phyloP scores from a whole-genome alignment of 192 early-diverging fungal species.

The Umbelopsis isabellina region DNA sequence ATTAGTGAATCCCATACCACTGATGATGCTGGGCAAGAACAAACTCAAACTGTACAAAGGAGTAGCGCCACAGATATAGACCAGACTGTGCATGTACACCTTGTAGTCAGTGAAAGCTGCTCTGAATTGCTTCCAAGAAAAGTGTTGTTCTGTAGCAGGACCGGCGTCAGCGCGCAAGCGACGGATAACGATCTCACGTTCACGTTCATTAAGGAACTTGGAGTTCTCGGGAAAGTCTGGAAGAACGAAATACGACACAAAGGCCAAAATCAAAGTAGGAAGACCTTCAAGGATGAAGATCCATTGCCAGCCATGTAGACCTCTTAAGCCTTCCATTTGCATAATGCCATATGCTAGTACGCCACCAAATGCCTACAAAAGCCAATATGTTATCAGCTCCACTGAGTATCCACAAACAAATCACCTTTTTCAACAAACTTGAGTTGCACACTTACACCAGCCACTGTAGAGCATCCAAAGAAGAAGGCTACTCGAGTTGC shows the following conservation, averaged over 20 bases:
- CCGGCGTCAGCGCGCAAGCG: constrained; percentile 55
- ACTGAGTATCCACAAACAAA: too few species aligned
- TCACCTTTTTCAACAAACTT: too few species aligned
- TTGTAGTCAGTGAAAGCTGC: constrained; percentile 53
- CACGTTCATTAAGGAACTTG: constrained; percentile 45
- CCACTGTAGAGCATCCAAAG: constrained; percentile 55
- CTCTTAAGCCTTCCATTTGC: constrained; percentile 56
- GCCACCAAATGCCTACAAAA: constrained; percentile 56
- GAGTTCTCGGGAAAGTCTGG: constrained; percentile 55
- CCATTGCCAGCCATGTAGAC: constrained; percentile 70
- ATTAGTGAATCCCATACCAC: constrained; percentile 62
- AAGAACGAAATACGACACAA: constrained; percentile 52
- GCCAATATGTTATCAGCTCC: background rate
- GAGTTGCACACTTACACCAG: constrained; percentile 42
- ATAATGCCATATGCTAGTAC: constrained; percentile 67
- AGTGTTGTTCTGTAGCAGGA: constrained; percentile 47
- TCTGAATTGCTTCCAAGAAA: constrained; percentile 55
- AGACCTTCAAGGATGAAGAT: constrained; percentile 74
- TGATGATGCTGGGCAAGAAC: constrained; percentile 74
- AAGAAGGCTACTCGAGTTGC: constrained; percentile 57
- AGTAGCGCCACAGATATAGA: constrained; percentile 67
- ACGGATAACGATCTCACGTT: constrained; percentile 45
- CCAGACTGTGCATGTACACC: constrained; percentile 51
- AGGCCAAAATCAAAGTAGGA: constrained; percentile 60
- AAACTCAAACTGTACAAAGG: constrained; percentile 67